Percentiles rank a stretch among this genome's conserved stretches.
phyloP scores from a whole-genome alignment of 2,329 filamentous ascomycete genomes.

The Phyllosticta citrichinensis region DNA sequence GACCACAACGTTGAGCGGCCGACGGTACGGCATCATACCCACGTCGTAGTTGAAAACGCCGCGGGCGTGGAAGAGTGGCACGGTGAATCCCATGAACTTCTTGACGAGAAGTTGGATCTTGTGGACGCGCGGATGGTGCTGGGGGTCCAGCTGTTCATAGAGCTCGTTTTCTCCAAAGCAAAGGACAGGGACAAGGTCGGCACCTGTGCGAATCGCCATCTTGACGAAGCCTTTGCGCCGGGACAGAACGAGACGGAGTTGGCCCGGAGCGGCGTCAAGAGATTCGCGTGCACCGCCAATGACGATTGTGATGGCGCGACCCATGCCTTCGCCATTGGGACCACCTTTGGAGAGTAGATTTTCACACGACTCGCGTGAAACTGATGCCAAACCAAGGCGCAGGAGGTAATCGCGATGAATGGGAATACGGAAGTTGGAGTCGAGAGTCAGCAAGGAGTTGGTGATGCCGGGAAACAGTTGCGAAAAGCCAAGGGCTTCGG shows the following conservation, averaged over 20 bases:
- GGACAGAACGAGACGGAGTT: constrained; percentile 66
- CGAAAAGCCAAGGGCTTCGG: constrained; percentile 78
- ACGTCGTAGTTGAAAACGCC: constrained; percentile 98
- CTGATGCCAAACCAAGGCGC: constrained; percentile 74
- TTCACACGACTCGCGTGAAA: constrained; percentile 84
- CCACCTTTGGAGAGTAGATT: constrained; percentile 78
- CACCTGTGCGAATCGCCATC: constrained; percentile 82
- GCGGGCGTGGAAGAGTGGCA: constrained; percentile 80
- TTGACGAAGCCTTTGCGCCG: constrained; percentile 89
- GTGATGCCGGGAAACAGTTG: constrained; percentile 90
- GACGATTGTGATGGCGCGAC: constrained; percentile 93
- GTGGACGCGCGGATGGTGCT: constrained; percentile 69
- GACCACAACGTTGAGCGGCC: constrained; percentile 80
- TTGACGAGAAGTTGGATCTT: constrained; percentile 76
- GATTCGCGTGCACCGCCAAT: constrained; percentile 88
- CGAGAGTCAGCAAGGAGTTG: constrained; percentile 87
- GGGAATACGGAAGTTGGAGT: constrained; percentile 88
- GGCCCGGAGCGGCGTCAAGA: constrained; percentile 73
- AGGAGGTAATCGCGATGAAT: constrained; percentile 93
- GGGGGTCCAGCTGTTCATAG: constrained; percentile 78
- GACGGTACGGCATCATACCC: constrained; percentile 86
- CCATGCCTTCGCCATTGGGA: constrained; percentile 69
- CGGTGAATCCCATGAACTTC: constrained; percentile 79
- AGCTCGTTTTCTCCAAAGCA: constrained; percentile 93
- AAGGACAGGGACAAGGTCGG: constrained; percentile 84